Conservation (phyloP, 495 filamentous ascomycete genomes). For the Podospora anserina region DNA sequence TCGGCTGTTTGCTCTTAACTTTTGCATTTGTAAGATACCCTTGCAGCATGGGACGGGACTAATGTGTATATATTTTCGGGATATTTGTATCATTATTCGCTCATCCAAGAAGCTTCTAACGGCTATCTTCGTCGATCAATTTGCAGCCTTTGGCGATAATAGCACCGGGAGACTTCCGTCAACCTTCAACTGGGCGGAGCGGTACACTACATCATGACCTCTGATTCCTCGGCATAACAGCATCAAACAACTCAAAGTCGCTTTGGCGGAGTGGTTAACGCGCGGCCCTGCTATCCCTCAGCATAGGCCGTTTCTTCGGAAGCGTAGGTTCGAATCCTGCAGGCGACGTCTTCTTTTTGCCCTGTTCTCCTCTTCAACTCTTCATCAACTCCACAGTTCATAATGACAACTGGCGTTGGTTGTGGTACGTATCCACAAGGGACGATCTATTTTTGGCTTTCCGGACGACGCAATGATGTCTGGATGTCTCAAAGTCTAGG, state of each 20-base stretch:
- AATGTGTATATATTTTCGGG: background rate
- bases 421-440: background rate
- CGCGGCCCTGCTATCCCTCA: constrained; percentile 32
- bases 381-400: background rate
- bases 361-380: background rate
- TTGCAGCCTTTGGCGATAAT: too few species aligned
- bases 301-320: constrained; percentile 31
- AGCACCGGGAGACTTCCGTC: too few species aligned
- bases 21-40: background rate
- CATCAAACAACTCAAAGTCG: constrained; percentile 14
- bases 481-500: background rate
- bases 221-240: background rate
- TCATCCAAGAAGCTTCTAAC: background rate
- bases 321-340: constrained; percentile 36
- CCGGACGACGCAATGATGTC: background rate
- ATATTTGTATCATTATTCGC: background rate
- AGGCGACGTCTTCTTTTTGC: constrained; percentile 23
- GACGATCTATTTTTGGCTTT: background rate
- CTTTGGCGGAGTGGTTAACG: constrained; percentile 35
- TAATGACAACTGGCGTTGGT: background rate
- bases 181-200: too few species aligned
- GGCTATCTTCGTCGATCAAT: too few species aligned
- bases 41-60: background rate
- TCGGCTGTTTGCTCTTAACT: background rate
- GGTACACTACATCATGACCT: background rate